These are phyloP conservation scores for Triticum aestivum DNA, from an alignment of 176 grass and related monocot genomes.

Conservation along the genomic window DNA sequence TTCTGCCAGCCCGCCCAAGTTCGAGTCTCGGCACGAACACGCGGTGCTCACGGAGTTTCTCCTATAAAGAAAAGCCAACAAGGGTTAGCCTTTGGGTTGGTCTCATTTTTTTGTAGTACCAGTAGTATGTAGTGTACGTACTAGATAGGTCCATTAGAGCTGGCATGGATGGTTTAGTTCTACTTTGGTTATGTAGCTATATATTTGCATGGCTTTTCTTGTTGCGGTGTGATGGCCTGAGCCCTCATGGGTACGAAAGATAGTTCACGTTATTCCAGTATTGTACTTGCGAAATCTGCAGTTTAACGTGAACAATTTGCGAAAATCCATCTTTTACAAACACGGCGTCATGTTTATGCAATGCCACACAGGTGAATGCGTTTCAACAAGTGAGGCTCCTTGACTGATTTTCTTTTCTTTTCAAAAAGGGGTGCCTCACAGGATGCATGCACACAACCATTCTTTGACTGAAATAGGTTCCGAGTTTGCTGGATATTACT, in stretches of 20 bases:
- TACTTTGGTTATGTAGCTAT: constrained; percentile 1
- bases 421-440: too few relatives aligned
- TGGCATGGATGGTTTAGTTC: constrained; percentile 1
- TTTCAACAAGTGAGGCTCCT: neutral
- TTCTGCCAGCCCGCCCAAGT: too few relatives aligned
- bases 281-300: neutral
- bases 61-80: too few relatives aligned
- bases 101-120: too few relatives aligned
- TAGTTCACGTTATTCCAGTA: too few relatives aligned
- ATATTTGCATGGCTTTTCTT: neutral
- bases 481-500: neutral
- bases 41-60: too few relatives aligned
- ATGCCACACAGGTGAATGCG: neutral
- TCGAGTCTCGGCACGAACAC: too few relatives aligned
- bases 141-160: neutral
- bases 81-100: too few relatives aligned
- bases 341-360: neutral
- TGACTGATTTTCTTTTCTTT: too few relatives aligned
- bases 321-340: neutral
- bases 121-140: too few relatives aligned
- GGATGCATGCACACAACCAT: too few relatives aligned
- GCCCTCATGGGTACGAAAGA: neutral
- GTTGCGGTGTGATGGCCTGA: neutral
- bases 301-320: neutral
- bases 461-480: neutral